Evolutionary conservation across 2,329 filamentous ascomycete genomes (phyloP), one percentile per base, ranked within the genome.

Genomic region (Pseudogymnoascus sp.): DNA sequence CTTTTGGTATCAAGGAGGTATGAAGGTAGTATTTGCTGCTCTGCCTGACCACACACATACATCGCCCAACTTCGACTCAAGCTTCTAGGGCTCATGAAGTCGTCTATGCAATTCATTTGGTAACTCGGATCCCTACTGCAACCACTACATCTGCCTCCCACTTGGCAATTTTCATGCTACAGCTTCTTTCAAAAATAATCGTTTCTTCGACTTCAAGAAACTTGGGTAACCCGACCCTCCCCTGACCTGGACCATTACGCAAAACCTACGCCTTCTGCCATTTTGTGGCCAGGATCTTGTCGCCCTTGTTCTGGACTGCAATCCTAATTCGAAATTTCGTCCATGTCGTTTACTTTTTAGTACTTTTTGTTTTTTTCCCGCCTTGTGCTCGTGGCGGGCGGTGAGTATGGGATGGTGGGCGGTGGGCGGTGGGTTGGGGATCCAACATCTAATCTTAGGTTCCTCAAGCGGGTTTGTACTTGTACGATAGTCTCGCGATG

Each of bases 11-110:
- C 55, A 36, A 59, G 55, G 55, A 38, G 22, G 55, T 59, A 59
- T 59, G 65, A 72, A 72, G 70, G 72, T 72, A 72, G 65, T 71
- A 71, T 70, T 66, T 64, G 64, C 61, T 62, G 63, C 64, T 63
- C 62, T 64, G 64, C 49, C 60, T 63, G 66, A 67, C 66, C 66
- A 52, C 65, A 16, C 30, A n/a, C 23, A 49, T 61, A 19, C 19
- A 22, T 61, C 36, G 19, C 16, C 16, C 55, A 38, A 39, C 19
- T 60, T 45, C 28, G 30, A 12, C 38, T 7, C 65, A 42, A 39
- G 38, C 60, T 61, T 61, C 45, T 39, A 62, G 45, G 62, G 42
- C 60, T 60, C 25, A 23, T 59, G 30, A 23, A 25, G 38, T 9
- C 9, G 28, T 30, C 36, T 11, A 23, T 38, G 9, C 30, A 16